A percentile compares a stretch with the other conserved stretches of the same genome.
phyloP scores from a whole-genome alignment of 1,139 yeast species.

The Suhomyces ambrosiae region DNA sequence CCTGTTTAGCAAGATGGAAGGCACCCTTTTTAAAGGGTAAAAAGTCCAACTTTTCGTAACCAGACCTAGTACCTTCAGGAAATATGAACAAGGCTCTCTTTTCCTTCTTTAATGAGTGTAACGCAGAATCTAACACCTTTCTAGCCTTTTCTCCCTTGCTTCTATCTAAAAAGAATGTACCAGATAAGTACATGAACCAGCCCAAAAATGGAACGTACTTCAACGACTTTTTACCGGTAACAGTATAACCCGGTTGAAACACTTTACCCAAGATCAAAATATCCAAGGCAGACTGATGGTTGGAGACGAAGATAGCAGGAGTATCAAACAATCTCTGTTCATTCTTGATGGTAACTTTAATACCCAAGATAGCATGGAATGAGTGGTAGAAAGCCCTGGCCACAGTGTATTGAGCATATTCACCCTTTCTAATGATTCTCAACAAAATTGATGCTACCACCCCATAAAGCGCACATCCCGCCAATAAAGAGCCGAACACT shows the following conservation, averaged over 20 bases:
- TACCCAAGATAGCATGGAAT: constrained; percentile 63
- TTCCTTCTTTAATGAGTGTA: constrained; percentile 56
- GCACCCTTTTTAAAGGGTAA: constrained; percentile 96
- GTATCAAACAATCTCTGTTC: constrained; percentile 52
- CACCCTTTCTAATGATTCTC: constrained; percentile 70
- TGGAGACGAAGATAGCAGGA: constrained; percentile 84
- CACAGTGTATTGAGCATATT: constrained; percentile 85
- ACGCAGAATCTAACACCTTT: constrained; percentile 69
- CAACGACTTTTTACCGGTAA: constrained; percentile 86
- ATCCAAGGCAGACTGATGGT: constrained; percentile 92
- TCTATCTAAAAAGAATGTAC: constrained; percentile 89
- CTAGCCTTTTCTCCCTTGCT: constrained; percentile 76
- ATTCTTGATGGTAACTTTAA: constrained; percentile 68
- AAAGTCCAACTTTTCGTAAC: constrained; percentile 62
- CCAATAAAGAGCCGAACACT: constrained; percentile 53
- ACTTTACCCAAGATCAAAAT: constrained; percentile 74
- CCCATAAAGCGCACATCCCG: constrained; percentile 72
- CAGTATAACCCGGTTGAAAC: constrained; percentile 88
- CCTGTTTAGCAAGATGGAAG: constrained; percentile 93
- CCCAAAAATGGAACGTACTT: constrained; percentile 91
- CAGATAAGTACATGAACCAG: constrained; percentile 90
- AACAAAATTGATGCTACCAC: constrained; percentile 72
- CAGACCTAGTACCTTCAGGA: constrained; percentile 96
- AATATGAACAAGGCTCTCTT: constrained; percentile 80
- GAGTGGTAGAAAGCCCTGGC: constrained; percentile 77